Base-by-base conservation (phyloP, 1,139 yeast genomes). In the Protomyces arabidopsidicola region DNA sequence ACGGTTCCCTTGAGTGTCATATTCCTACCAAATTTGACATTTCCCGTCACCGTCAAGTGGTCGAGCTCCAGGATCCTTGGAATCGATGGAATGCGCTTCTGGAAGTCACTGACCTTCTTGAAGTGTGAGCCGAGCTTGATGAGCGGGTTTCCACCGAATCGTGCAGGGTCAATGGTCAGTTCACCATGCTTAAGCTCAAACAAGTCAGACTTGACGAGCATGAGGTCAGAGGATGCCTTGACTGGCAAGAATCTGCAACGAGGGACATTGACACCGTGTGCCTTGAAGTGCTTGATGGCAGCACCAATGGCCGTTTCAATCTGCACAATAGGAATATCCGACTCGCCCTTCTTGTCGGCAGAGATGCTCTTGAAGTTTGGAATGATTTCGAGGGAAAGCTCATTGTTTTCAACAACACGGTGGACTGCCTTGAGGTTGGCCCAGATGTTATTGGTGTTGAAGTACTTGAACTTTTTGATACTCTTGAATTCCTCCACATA, bases 261-360 rank as follows among this genome's bases (percentile, higher is more conserved):
- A 76, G 98, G 98, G 42, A 93, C 98, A 72, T 90, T 96, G 72
- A 93, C 95, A 78, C 98, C 98, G 73, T 90, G 97, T 38, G 98
- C 97, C 71, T 86, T 82, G 77, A 95, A 93, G 78, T 91, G 95
- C 78, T 96, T 89, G 75, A 93, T 93, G 63, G 98, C 98, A 52
- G 98, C 98, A 81, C 98, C 98, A 70, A 90, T 96, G 34, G 98
- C 98, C 61, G 98, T 93, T 81, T 93, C 98, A 74, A 93, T 84
- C 80, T 93, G 98, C 73, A 93, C 86, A 69, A 84, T 83, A 66
- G 96, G 96, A 70, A 83, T 81, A 36, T 68, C 70, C 12, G 69
- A 67, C 64, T 68, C 70, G 51, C 70, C 71, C 63, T 69, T 68
- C 54, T 67, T 67, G 70, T 78, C 77, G 65, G 85, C 81, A 5